Conservation (phyloP, 495 filamentous ascomycete species). For the Neurospora pannonica region DNA sequence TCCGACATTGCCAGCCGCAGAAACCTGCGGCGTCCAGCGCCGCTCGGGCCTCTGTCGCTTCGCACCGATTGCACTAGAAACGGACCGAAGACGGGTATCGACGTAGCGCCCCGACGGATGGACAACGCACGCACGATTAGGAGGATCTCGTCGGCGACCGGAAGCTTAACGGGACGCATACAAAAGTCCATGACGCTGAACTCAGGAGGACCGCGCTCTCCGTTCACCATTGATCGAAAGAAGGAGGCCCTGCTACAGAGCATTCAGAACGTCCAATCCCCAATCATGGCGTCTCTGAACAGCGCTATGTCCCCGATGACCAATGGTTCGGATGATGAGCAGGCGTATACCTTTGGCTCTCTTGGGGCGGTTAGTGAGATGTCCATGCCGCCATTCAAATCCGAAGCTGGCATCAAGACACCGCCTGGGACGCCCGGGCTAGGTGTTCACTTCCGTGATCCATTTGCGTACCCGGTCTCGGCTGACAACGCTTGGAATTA, state of each 20-base stretch:
- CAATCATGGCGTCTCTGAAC: slow-evolving; percentile 23
- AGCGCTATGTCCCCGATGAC: slow-evolving; percentile 27
- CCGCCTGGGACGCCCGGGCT: slow-evolving; percentile 38
- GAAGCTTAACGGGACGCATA: slow-evolving; percentile 27
- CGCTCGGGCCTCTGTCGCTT: slow-evolving; percentile 26
- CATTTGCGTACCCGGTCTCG: slow-evolving; percentile 18
- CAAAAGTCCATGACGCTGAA: slow-evolving; percentile 26
- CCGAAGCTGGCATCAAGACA: slow-evolving; percentile 31
- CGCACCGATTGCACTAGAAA: slow-evolving; percentile 25
- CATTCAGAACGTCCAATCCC: slow-evolving; percentile 28
- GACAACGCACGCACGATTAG: slow-evolving; percentile 35
- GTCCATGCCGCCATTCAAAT: slow-evolving; percentile 17
- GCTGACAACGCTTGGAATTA: slow-evolving; percentile 24
- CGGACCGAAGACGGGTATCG: slow-evolving; percentile 30
- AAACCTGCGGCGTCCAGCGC: slow-evolving; percentile 35
- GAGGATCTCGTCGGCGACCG: slow-evolving; percentile 36
- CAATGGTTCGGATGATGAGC: slow-evolving; percentile 29
- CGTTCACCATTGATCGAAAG: slow-evolving; percentile 32
- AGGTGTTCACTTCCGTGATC: slow-evolving; percentile 21
- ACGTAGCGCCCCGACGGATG: slow-evolving; percentile 21
- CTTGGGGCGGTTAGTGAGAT: slow-evolving; percentile 9
- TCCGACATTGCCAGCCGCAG: slow-evolving; percentile 39
- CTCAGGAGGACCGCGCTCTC: slow-evolving; percentile 32
- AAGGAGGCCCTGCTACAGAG: slow-evolving; percentile 29
- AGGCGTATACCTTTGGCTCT: slow-evolving; percentile 22